Evolutionary conservation across 2,329 filamentous ascomycete species (phyloP).

Genomic region (Camillea tinctor): DNA sequence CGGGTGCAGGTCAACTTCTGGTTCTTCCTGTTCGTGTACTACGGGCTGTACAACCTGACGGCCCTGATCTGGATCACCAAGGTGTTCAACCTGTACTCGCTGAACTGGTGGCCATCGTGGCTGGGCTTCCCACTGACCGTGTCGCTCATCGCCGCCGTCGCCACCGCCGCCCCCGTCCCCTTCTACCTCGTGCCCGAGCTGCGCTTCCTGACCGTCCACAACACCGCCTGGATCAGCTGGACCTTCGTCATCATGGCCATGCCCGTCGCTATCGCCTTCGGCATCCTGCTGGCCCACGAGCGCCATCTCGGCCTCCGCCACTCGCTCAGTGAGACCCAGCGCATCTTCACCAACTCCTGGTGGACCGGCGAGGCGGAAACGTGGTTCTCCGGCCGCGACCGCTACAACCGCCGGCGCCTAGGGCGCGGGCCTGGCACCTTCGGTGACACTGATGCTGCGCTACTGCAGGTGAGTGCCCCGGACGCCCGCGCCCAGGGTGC

Average conservation of each 20-base stretch:
- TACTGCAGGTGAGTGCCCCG: slow-evolving; percentile 22
- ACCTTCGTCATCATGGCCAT: slow-evolving; percentile 69
- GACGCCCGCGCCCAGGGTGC: slow-evolving; percentile 21
- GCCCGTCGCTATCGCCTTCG: slow-evolving; percentile 64
- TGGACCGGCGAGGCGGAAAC: slow-evolving; percentile 60
- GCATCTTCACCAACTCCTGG: slow-evolving; percentile 65
- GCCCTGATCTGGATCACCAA: slow-evolving; percentile 71
- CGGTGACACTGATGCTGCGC: slow-evolving; percentile 38
- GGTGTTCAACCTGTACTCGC: slow-evolving; percentile 67
- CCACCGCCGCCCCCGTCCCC: slow-evolving; percentile 57
- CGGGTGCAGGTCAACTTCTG: slow-evolving; percentile 67
- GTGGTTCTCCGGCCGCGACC: slow-evolving; percentile 40
- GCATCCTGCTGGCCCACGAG: slow-evolving; percentile 62
- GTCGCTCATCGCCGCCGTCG: slow-evolving; percentile 59
- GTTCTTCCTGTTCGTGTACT: slow-evolving; percentile 70
- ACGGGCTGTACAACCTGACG: slow-evolving; percentile 66
- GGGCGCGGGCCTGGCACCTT: slow-evolving; percentile 37
- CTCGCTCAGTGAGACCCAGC: slow-evolving; percentile 63
- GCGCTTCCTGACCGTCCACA: slow-evolving; percentile 57
- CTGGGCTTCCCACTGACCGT: slow-evolving; percentile 66
- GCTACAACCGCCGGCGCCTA: slow-evolving; percentile 37
- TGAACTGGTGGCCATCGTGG: slow-evolving; percentile 69
- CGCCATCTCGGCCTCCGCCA: slow-evolving; percentile 61
- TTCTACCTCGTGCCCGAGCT: slow-evolving; percentile 55
- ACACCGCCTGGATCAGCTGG: slow-evolving; percentile 68